These are phyloP conservation scores for Emericellopsis atlantica DNA, from an alignment of 2,329 filamentous ascomycete species.

Conservation along the genomic window DNA sequence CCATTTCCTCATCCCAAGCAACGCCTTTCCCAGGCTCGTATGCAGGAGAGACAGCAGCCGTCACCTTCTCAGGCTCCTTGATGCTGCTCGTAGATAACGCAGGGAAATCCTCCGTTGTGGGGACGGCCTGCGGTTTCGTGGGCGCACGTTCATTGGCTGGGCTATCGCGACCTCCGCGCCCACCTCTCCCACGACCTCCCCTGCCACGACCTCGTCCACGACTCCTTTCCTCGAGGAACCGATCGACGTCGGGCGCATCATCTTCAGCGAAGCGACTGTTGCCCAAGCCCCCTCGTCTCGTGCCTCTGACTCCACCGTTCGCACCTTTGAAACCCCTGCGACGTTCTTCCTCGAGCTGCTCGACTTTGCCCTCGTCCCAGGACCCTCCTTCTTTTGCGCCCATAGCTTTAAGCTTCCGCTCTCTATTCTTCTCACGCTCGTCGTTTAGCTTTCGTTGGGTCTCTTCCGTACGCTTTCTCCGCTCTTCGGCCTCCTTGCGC, in stretches of 20 bases:
- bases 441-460: conserved; percentile 40
- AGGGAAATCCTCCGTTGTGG: conserved; percentile 21
- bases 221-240: conserved; percentile 20
- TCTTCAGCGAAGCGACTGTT: conserved; percentile 28
- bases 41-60: neutral
- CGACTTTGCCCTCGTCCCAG: conserved; percentile 48
- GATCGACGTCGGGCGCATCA: conserved; percentile 18
- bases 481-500: conserved; percentile 38
- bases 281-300: conserved; percentile 12
- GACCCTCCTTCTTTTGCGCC: conserved; percentile 32
- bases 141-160: conserved; percentile 4
- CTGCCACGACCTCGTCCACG: conserved; percentile 18
- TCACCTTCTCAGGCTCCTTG: conserved; percentile 15
- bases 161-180: conserved; percentile 18
- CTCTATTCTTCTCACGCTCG: conserved; percentile 46
- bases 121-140: conserved; percentile 9
- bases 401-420: conserved; percentile 48
- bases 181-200: conserved; percentile 19
- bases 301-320: conserved; percentile 25
- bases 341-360: conserved; percentile 25
- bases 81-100: conserved; percentile 15
- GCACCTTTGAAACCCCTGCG: conserved; percentile 27
- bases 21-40: conserved; percentile 17
- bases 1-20: conserved; percentile 48
- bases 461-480: conserved; percentile 36